Conservation (phyloP, 805 yeast species). For the Myxozyma monticola region DNA sequence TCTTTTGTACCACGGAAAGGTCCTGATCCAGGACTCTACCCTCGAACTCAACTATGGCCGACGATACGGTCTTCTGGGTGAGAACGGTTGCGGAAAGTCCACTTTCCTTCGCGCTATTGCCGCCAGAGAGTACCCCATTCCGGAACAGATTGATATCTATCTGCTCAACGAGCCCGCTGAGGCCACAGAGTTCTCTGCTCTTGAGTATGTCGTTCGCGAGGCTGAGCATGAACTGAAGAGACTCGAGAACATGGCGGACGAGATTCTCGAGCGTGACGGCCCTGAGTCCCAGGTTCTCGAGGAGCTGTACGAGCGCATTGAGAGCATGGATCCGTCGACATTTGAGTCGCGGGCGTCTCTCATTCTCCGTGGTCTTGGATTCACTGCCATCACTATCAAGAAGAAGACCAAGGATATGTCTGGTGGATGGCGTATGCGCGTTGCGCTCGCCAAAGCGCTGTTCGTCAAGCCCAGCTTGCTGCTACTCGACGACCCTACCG, state of each 20-base stretch:
- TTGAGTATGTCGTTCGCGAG: slow-evolving; percentile 95
- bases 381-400: slow-evolving; percentile 78
- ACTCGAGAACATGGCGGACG: slow-evolving; percentile 88
- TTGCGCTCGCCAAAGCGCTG: slow-evolving; percentile 94
- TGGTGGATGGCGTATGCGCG: slow-evolving; percentile 99
- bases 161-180: slow-evolving; percentile 97
- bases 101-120: slow-evolving; percentile 91
- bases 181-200: slow-evolving; percentile 85
- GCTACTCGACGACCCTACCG: slow-evolving; percentile 97
- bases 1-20: slow-evolving; percentile 95
- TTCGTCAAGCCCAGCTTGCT: slow-evolving; percentile 96
- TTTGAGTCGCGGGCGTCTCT: slow-evolving; percentile 96
- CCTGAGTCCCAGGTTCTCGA: slow-evolving; percentile 88
- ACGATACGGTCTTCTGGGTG: slow-evolving; percentile 96
- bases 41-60: slow-evolving; percentile 96
- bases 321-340: slow-evolving; percentile 91
- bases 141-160: slow-evolving; percentile 87
- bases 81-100: slow-evolving; percentile 98
- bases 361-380: slow-evolving; percentile 95
- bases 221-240: slow-evolving; percentile 91
- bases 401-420: slow-evolving; percentile 98
- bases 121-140: slow-evolving; percentile 94
- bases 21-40: slow-evolving; percentile 85
- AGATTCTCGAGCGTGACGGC: slow-evolving; percentile 83
- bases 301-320: slow-evolving; percentile 90